These are phyloP conservation scores for Eucalyptus polyanthemos DNA, from an alignment of 345 rosid species.

Conservation along the genomic window DNA sequence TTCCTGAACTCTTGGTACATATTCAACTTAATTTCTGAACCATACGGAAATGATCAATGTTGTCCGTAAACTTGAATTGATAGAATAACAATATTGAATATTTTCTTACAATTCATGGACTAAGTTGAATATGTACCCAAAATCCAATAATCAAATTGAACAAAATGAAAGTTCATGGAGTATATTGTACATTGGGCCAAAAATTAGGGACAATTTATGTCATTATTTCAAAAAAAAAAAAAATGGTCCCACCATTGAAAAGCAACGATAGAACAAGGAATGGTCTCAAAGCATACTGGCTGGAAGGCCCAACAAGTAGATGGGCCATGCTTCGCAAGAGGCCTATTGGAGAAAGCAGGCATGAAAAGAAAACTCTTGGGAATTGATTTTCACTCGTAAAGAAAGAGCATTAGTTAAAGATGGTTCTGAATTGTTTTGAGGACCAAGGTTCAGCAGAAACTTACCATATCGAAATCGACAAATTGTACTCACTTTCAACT, in stretches of 20 bases:
- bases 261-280: neutral
- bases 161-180: too few species aligned
- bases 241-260: neutral
- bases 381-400: neutral
- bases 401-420: neutral
- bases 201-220: too few species aligned
- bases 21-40: accelerated
- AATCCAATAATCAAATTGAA: too few species aligned
- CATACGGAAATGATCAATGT: accelerated
- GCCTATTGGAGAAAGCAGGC: neutral
- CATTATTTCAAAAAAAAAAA: too few species aligned
- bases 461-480: accelerated
- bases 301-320: neutral
- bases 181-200: accelerated
- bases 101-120: too few species aligned
- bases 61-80: too few species aligned
- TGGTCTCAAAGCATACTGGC: neutral
- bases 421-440: neutral
- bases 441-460: neutral
- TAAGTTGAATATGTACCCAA: too few species aligned
- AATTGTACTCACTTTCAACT: neutral
- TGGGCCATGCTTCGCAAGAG: neutral
- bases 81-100: accelerated
- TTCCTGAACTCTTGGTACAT: accelerated
- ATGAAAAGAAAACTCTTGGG: neutral